A percentile compares a stretch with the other conserved stretches of the same genome.
phyloP scores from a whole-genome alignment of 768 basidiomycete genomes.

The Kwoniella dejecticola region DNA sequence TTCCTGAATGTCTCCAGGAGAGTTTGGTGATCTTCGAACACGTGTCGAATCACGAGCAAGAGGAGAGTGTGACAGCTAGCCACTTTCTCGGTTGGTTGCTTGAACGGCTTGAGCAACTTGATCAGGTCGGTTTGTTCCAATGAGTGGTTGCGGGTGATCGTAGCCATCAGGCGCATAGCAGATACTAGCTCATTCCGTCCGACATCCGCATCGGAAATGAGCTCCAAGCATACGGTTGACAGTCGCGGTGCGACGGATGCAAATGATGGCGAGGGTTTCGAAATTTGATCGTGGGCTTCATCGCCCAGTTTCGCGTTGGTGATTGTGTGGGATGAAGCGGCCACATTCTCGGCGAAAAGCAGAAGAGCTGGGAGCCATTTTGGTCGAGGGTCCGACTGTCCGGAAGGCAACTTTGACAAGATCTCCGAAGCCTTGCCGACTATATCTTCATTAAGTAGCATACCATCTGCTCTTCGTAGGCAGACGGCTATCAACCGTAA shows the following conservation, averaged over 20 bases:
- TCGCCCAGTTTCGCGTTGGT: constrained; percentile 63
- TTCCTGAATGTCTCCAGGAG: constrained; percentile 75
- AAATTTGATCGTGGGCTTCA: constrained; percentile 54
- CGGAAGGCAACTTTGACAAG: constrained; percentile 11
- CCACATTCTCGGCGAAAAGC: constrained; percentile 79
- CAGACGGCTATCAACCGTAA: constrained; percentile 67
- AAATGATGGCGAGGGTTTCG: constrained; percentile 61
- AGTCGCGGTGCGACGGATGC: constrained; percentile 66
- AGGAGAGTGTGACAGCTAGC: constrained; percentile 77
- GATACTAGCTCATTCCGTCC: constrained; percentile 81
- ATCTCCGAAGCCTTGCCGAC: constrained; percentile 2
- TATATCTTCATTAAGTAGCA: constrained; percentile 16
- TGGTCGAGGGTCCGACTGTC: constrained; percentile 60
- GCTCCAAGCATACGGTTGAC: constrained; percentile 73
- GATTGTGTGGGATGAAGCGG: constrained; percentile 75
- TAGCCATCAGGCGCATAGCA: constrained; percentile 75
- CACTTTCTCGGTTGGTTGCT: constrained; percentile 62
- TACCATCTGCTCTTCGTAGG: constrained; percentile 1
- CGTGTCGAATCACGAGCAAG: constrained; percentile 84
- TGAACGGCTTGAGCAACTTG: constrained; percentile 68
- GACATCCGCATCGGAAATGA: constrained; percentile 67
- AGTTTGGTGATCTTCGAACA: constrained; percentile 71
- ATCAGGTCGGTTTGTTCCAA: constrained; percentile 62
- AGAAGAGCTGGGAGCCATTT: constrained; percentile 86
- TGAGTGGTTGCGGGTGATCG: constrained; percentile 68